Conservation (phyloP, 257 asterid species). For the Fraxinus excelsior region DNA sequence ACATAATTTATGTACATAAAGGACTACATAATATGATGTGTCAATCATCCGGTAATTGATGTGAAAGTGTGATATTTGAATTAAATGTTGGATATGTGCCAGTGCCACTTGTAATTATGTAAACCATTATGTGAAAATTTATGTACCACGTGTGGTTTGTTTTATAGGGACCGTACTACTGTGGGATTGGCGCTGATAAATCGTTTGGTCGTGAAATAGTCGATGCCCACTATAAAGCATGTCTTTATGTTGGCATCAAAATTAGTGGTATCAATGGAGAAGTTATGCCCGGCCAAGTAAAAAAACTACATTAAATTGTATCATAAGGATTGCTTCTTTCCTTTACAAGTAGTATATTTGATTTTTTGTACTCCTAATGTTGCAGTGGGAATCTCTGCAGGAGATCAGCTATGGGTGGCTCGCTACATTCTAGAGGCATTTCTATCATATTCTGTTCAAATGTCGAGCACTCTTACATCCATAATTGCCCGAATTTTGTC, state of each 20-base stretch:
- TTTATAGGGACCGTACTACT: conserved; percentile 50
- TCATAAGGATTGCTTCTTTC: not conserved
- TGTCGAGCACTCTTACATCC: too few species aligned
- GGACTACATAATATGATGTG: too few species aligned
- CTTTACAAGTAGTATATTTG: not conserved
- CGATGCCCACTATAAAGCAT: conserved; percentile 53
- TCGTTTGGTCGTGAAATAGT: conserved; percentile 54
- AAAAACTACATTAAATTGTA: not conserved
- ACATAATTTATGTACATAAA: too few species aligned
- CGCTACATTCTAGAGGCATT: conserved; percentile 37
- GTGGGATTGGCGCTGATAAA: conserved; percentile 49
- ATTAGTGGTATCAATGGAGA: conserved; percentile 32
- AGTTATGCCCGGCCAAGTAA: conserved; percentile 61
- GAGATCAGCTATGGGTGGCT: conserved; percentile 48
- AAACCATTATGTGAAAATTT: too few species aligned
- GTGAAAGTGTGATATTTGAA: too few species aligned
- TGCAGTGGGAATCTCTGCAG: conserved; percentile 40
- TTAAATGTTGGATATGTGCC: too few species aligned
- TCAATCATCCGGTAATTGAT: too few species aligned
- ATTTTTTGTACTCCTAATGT: too few species aligned
- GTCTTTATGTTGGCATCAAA: conserved; percentile 47
- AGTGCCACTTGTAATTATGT: too few species aligned
- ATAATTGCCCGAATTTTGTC: too few species aligned
- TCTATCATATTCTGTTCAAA: not conserved
- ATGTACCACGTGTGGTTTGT: too few species aligned